Conservation (phyloP, 2,329 filamentous ascomycete species). For the Elsinoe arachidis region DNA sequence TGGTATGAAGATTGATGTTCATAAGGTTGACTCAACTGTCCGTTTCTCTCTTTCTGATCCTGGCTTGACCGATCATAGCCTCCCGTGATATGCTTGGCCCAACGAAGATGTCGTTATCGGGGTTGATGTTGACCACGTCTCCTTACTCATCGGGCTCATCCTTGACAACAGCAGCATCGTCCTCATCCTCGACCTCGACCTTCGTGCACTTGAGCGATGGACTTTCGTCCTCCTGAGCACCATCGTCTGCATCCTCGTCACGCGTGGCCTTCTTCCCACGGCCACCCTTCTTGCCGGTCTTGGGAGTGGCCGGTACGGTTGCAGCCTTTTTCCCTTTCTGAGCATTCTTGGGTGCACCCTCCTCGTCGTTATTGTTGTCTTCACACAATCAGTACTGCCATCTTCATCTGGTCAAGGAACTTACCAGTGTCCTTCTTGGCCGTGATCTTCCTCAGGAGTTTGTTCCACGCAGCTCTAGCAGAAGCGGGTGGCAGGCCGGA, state of each 20-base stretch:
- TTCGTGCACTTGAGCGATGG: neutral
- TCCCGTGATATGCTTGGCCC: too few relatives aligned
- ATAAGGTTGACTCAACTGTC: too few relatives aligned
- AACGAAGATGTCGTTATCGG: too few relatives aligned
- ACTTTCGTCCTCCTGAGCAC: neutral
- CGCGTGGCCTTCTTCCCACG: neutral
- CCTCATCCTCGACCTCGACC: neutral
- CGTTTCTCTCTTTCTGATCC: too few relatives aligned
- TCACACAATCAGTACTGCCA: neutral
- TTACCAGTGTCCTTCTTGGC: neutral
- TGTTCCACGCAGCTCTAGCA: conserved; percentile 34
- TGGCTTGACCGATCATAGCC: too few relatives aligned
- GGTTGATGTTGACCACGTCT: too few relatives aligned
- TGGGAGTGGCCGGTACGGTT: neutral
- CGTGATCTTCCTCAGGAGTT: conserved; percentile 43
- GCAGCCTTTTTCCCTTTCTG: neutral
- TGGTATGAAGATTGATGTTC: too few relatives aligned
- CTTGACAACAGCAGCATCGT: neutral
- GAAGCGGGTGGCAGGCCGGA: conserved; percentile 17
- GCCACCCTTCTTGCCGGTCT: neutral
- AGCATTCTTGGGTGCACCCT: neutral
- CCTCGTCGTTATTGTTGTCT: neutral
- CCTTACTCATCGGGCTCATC: too few relatives aligned
- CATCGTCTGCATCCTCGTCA: neutral
- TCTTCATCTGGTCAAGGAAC: neutral